Base-by-base conservation (phyloP, 257 asterid genomes). In the Fraxinus quadrangulata region DNA sequence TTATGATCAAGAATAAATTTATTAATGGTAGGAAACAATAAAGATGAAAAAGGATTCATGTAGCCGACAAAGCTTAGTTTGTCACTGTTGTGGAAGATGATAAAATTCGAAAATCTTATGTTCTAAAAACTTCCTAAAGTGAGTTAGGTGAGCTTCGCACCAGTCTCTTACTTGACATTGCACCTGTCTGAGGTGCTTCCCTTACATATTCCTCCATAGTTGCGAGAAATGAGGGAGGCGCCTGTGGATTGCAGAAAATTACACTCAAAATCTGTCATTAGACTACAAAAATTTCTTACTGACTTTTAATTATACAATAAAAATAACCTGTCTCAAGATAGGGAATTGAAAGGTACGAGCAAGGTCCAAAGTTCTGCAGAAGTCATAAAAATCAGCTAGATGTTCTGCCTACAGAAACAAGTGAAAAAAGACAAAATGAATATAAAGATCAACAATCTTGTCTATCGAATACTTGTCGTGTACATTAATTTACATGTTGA, bases 201-300 rank as follows among this genome's bases (percentile, higher is more conserved):
- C 81, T 91, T 74, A 92, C 82, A 67, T 94, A 92, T 56, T 94
- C 97, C 84, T 94, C 98, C 97, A 94, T 94, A 6, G 97, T 94
- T 74, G 90, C 89, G 26, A 94, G 90, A 85, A 94, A 94, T 30
- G 98, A 89, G 65, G 95, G 91, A 24, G 98, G 98, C 8, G 97
- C 97, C 98, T 94, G 88, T 26, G 71, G n/a, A 84, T 74, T 75
- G n/a, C 78, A 74, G 3, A 68, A 71, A 70, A 14, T 33, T 3
- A 65, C 21, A 66, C 37, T 59, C 67, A 21, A 59, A 59, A 59
- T 33, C 24, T 45, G n/a, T 21, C 34, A 36, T 33, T n/a, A 6
- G 39, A 33, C 12, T 6, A 21, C 13, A 11, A 65, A 51, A 59
- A 65, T 24, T 36, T 24, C 65, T 36, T 26, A 70, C 19, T 30